Base-by-base conservation (phyloP, 2,329 filamentous ascomycete genomes). In the Hirsutella minnesotensis region DNA sequence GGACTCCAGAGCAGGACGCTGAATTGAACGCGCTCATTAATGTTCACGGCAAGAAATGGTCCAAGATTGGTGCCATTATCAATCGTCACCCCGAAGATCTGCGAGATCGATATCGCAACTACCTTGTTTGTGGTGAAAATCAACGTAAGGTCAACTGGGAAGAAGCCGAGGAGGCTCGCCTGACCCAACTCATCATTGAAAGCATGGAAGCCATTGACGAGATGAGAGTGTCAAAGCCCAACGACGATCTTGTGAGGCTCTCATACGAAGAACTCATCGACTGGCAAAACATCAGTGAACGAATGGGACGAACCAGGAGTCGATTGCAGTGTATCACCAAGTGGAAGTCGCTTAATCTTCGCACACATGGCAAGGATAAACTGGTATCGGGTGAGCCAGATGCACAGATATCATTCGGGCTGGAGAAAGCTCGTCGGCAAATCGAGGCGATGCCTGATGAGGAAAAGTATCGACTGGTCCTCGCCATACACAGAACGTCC, bases 91-190 rank as follows among this genome's bases (percentile, higher is more conserved):
- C 74, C 0, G 73, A 78, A 46, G 81, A 86, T 54, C 70, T 80
- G 41, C 73, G 81, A 40, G 82, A 86, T 56, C 77, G 83, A 3
- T 85, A 80, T 66, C 70, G 79, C 33, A 83, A 86, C 51, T 79
- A 82, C 51, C 62, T 83, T 19, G 63, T 79, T 38, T 79, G 75
- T 42, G 73, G 73, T 18, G 66, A 72, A 5, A 69, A 66, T 0
- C 64, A 67, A 44, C 68, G 67, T 27, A 71, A 66, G 35, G 71
- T 73, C 29, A 58, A 62, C 1, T 88, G 84, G 83, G 67, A 65
- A 2, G 60, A 71, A 16, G 65, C 70, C 0, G 83, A 88, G 51
- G 78, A 83, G 52, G 58, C 62, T 0, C 60, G 56, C 9, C 61
- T 86, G 21, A 64, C 66, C 1, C 56, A 63, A 2, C 67, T 70